These are phyloP conservation scores for Nicotiana undulata DNA, from an alignment of 257 asterid species.

Conservation along the genomic window DNA sequence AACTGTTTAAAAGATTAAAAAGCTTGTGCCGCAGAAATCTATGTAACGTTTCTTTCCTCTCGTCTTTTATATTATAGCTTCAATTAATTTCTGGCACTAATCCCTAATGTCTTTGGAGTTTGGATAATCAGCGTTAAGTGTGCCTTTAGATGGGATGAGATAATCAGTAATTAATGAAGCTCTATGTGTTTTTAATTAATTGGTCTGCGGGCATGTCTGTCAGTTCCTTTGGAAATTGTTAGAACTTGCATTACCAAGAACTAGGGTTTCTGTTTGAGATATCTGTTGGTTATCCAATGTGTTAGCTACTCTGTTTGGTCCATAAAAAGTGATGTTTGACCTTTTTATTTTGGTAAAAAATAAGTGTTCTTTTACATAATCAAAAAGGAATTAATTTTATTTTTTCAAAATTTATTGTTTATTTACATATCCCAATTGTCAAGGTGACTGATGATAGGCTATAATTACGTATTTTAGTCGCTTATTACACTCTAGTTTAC, in stretches of 20 bases:
- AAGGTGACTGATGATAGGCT: no score
- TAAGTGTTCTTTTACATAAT: no score
- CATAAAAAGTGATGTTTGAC: no score
- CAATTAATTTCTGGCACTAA: slow-evolving; percentile 10
- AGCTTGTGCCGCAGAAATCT: neutral
- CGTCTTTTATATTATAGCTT: neutral
- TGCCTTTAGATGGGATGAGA: slow-evolving; percentile 10
- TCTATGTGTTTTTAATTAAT: slow-evolving; percentile 9
- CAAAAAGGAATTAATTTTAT: no score
- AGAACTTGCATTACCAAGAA: neutral
- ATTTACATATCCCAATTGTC: no score
- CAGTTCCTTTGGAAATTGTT: slow-evolving; percentile 17
- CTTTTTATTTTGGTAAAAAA: no score
- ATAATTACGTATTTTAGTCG: no score
- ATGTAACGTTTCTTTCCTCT: neutral
- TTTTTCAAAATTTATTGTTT: no score
- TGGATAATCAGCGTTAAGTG: slow-evolving; percentile 12
- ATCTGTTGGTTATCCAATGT: no score
- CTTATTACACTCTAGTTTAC: no score
- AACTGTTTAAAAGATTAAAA: neutral
- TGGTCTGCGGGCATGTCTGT: slow-evolving; percentile 49
- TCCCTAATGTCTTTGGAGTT: slow-evolving; percentile 22
- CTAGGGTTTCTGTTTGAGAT: neutral
- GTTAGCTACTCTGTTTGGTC: no score
- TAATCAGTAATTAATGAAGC: slow-evolving; percentile 27